Evolutionary conservation across 2,329 filamentous ascomycete species (phyloP).

Genomic region (Talaromyces sp.): DNA sequence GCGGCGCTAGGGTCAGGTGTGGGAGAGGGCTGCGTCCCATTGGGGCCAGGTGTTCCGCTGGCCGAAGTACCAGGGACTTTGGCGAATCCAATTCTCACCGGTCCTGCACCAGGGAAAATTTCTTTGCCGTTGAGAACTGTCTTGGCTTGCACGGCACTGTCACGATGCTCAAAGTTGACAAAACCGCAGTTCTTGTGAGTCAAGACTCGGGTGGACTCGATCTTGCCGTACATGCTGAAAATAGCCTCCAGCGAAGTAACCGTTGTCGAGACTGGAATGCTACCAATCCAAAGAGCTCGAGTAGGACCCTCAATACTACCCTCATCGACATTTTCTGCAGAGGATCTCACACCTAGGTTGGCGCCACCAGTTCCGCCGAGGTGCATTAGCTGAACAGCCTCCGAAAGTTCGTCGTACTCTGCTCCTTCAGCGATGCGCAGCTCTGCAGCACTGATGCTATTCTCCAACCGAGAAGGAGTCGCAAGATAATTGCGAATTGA

Average conservation of each 20-base stretch:
- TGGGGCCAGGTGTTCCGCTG: slow-evolving; percentile 77
- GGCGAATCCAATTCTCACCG: slow-evolving; percentile 92
- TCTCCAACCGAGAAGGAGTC: slow-evolving; percentile 70
- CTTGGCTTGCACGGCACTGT: slow-evolving; percentile 87
- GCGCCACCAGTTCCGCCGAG: slow-evolving; percentile 38
- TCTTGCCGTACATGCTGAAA: slow-evolving; percentile 87
- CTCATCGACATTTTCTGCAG: slow-evolving; percentile 67
- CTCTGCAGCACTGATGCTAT: slow-evolving; percentile 68
- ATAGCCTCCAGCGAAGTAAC: slow-evolving; percentile 92
- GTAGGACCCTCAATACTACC: slow-evolving; percentile 82
- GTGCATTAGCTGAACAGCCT: slow-evolving; percentile 76
- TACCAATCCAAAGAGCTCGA: slow-evolving; percentile 91
- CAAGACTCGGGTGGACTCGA: slow-evolving; percentile 84
- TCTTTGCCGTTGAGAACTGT: slow-evolving; percentile 89
- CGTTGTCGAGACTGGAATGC: slow-evolving; percentile 94
- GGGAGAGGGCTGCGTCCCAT: slow-evolving; percentile 81
- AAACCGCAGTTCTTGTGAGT: slow-evolving; percentile 99
- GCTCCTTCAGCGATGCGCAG: slow-evolving; percentile 68
- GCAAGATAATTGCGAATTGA: slow-evolving; percentile 70
- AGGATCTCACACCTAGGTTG: slow-evolving; percentile 59
- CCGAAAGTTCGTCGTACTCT: slow-evolving; percentile 73
- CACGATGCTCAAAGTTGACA: slow-evolving; percentile 89
- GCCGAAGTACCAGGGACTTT: slow-evolving; percentile 84
- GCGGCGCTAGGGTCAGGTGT: slow-evolving; percentile 75
- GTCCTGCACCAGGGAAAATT: slow-evolving; percentile 93